Evolutionary conservation across 129 eudicot species (phyloP), one percentile per base, ranked within the genome.

Genomic region (Apium graveolens): DNA sequence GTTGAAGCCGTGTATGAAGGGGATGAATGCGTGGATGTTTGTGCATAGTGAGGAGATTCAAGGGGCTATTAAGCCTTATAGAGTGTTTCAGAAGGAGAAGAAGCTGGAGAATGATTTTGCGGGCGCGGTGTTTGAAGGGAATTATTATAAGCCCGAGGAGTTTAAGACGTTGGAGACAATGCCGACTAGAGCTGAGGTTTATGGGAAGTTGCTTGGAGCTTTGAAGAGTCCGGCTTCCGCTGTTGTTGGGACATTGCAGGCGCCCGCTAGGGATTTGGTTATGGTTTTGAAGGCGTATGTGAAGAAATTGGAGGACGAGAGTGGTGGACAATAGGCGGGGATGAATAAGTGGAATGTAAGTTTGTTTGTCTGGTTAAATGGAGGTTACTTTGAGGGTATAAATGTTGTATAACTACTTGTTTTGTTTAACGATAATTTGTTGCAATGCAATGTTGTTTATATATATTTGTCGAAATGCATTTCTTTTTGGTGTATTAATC

Each of bases 21-120:
- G 98, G 3, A 91, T 91, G 97, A 94, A 94, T 32, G 97, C 96
- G 21, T 94, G 97, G 97, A 70, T 94, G 20, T 94, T 94, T 53
- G 96, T 94, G 32, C 98, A 91, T 68, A 84, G 82, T 13, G 98
- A 94, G 72, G 98, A 94, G 72, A 89, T 94, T 35, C 98, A 97
- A 3, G 97, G 91, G 1, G 98, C 97, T 1, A 55, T 94, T 51
- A 94, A 94, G 78, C 98, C 98, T 32, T 94, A 88, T 73, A 79
- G 98, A 75, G 78, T 78, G 20, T 94, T 94, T 75, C 98, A 91
- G 86, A 94, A 85, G 85, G 97, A 91, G 87, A 89, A 85, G 83
- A 89, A 88, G 53, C 70, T 90, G 18, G 89, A 88, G 6, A 94
- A 94, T 79, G 98, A 94, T 27, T 91, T 91, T 20, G 79, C 85